These are phyloP conservation scores for Daedaleopsis sinensis DNA, from an alignment of 768 basidiomycete genomes.

Conservation along the genomic window DNA sequence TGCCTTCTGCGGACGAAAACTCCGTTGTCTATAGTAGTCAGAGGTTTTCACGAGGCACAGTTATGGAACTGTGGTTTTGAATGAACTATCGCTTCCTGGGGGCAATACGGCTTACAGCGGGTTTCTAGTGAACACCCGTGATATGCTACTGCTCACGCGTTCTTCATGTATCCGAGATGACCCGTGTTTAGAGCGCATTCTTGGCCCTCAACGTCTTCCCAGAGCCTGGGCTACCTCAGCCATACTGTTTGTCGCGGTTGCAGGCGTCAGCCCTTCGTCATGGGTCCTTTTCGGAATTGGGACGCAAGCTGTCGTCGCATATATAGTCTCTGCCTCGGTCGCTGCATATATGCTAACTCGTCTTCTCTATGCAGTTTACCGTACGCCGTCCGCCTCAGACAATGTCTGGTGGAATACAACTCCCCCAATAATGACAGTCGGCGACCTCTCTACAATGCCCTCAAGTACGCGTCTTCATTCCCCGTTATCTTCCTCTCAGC, in stretches of 20 bases:
- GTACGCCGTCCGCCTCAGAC: conserved; percentile 90
- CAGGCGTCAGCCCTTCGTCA: background rate
- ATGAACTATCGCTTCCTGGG: too few species aligned
- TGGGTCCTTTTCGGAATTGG: background rate
- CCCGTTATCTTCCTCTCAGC: conserved; percentile 96
- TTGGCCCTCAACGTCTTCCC: background rate
- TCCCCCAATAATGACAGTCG: conserved; percentile 62
- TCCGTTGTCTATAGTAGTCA: too few species aligned
- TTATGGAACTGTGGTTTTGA: too few species aligned
- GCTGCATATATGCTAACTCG: conserved; percentile 7
- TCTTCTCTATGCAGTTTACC: conserved; percentile 61
- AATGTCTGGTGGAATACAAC: conserved; percentile 86
- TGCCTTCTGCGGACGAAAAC: too few species aligned
- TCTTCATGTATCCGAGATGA: background rate
- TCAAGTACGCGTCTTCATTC: conserved; percentile 97
- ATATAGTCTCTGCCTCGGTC: conserved; percentile 4
- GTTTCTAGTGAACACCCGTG: background rate
- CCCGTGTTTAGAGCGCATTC: background rate
- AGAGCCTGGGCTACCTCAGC: background rate
- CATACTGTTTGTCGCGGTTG: background rate
- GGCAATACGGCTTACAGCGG: conserved; percentile 1
- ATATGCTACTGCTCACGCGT: background rate
- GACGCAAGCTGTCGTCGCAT: background rate
- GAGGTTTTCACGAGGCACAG: too few species aligned
- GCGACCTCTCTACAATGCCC: conserved; percentile 84